Evolutionary conservation across 1,284 basidiomycete genomes (phyloP), one percentile per base, ranked within the genome.

Genomic region (Volvariella volvacea): DNA sequence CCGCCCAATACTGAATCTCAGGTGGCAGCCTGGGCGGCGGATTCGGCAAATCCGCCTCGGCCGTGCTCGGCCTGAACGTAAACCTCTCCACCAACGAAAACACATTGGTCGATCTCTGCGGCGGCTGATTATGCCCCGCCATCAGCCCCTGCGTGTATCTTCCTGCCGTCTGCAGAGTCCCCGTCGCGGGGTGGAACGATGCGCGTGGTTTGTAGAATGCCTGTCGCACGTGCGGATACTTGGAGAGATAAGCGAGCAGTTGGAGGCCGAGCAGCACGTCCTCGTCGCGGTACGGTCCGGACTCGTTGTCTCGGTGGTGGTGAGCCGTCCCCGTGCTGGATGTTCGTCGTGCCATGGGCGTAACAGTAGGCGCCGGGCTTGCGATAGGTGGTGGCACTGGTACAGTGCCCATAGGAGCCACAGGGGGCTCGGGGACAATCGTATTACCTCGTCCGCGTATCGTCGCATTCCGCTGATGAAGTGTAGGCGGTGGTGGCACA

Each of bases 1-100:
- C 93, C 0, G 95, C 95, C 96, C 95, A 99, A 60, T 97, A 98
- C 67, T 98, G 92, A 42, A 99, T 96, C 63, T 98, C 94, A 17
- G 75, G 73, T 0, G 93, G 92, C 3, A 98, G 71, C 45, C 74
- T 71, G 3, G 83, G 82, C 12, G 82, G 81, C 0, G 80, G 82
- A 51, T 80, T 80, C 4, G 78, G 76, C 48, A 90, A 67, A 52
- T 83, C 78, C 21, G 77, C 76, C 59, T 93, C 89, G 1, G 81
- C 80, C 16, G 87, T 81, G 42, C 88, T 88, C 0, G 92, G 88
- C 39, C 92, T 81, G 68, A 94, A 94, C 0, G 95, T 98, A 69
- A 96, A 98, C 39, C 92, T 73, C 62, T 99, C 95, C 16, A 98
- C 95, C 7, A 98, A 78, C 3, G 92, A 92, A 63, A 99, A 99